Evolutionary conservation across 495 filamentous ascomycete species (phyloP).

Genomic region (Penicillium diatomitis): DNA sequence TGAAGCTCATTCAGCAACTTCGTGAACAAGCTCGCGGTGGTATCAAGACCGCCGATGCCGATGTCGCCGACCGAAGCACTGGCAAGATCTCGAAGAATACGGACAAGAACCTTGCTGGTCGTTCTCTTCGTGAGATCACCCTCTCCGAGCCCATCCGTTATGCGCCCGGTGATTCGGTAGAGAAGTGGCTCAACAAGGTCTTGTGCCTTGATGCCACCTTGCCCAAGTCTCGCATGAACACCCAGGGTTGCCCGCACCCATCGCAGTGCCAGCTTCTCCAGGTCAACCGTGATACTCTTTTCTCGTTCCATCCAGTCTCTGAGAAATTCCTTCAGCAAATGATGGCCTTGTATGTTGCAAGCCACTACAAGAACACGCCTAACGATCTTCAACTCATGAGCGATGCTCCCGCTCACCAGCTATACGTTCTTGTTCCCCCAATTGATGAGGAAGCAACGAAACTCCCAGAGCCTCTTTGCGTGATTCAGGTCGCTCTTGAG

Average conservation of each 20-base stretch:
- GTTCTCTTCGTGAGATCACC: constrained; percentile 87
- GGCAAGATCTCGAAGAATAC: constrained; percentile 57
- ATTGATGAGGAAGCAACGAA: constrained; percentile 66
- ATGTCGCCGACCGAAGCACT: constrained; percentile 64
- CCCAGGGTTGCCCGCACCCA: constrained; percentile 80
- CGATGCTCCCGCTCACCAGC: constrained; percentile 93
- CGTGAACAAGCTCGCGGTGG: constrained; percentile 76
- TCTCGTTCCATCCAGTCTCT: constrained; percentile 94
- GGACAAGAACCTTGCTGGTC: constrained; percentile 54
- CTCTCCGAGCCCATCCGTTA: constrained; percentile 93
- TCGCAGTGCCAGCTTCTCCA: constrained; percentile 82
- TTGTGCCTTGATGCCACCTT: constrained; percentile 89
- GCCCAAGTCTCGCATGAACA: constrained; percentile 62
- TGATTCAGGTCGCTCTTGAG: constrained; percentile 91
- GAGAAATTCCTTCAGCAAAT: constrained; percentile 97
- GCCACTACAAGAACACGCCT: constrained; percentile 96
- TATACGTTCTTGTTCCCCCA: constrained; percentile 89
- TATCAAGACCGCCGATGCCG: constrained; percentile 45
- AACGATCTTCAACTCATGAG: constrained; percentile 97
- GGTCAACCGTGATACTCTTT: constrained; percentile 94
- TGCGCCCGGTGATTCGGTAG: constrained; percentile 79
- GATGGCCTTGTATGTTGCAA: constrained; percentile 96
- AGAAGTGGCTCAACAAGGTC: constrained; percentile 92
- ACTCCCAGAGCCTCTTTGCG: constrained; percentile 87
- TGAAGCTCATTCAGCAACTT: constrained; percentile 96